Conservation (phyloP, 352 stramenopile genomes). For the Globisporangium nagaii region DNA sequence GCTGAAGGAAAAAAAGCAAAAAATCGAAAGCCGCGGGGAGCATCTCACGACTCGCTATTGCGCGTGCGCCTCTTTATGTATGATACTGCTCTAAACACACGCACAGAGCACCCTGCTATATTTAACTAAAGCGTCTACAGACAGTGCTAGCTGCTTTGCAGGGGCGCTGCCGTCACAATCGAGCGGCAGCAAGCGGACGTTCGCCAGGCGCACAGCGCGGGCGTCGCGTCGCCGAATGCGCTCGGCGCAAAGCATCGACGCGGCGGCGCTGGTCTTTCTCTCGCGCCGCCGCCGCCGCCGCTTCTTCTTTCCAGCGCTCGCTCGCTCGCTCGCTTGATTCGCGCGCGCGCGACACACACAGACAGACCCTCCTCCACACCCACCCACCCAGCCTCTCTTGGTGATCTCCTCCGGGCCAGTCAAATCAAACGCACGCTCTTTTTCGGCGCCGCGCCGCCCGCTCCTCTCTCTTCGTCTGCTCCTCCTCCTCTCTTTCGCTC, state of each 20-base stretch:
- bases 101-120: no score
- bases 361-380: no score
- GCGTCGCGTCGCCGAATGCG: constrained; percentile 1
- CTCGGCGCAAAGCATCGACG: neutral
- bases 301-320: neutral
- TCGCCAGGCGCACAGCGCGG: neutral
- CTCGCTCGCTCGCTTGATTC: neutral
- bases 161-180: neutral
- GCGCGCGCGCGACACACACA: no score
- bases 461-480: neutral
- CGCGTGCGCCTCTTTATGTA: no score
- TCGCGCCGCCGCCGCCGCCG: neutral
- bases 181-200: neutral
- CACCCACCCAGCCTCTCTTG: constrained; percentile 2
- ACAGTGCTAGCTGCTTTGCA: no score
- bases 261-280: neutral
- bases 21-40: neutral
- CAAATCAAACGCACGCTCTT: no score
- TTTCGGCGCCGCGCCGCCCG: no score
- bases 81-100: no score
- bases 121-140: no score
- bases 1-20: neutral
- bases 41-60: neutral
- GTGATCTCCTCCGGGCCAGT: constrained; percentile 1
- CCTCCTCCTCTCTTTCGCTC: neutral